phyloP scores from a whole-genome alignment of 2,329 filamentous ascomycete species.

The Aspergillus sp. region DNA sequence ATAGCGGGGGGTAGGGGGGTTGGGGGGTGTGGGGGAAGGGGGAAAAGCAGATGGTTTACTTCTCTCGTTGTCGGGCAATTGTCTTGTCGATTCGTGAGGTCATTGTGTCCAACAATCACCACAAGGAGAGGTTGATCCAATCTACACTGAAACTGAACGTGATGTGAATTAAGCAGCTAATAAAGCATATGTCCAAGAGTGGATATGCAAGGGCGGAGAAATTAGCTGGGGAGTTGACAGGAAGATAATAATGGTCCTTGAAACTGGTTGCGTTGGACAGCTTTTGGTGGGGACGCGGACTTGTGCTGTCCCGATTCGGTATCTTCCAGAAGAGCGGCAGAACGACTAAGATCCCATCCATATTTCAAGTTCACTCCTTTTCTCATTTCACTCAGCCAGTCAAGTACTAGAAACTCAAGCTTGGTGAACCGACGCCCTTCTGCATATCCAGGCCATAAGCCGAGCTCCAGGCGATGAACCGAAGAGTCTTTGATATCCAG shows the following conservation, averaged over 20 bases:
- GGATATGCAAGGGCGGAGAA: background rate
- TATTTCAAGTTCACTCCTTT: background rate
- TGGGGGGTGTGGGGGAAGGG: too few relatives aligned
- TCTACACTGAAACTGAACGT: background rate
- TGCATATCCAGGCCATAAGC: background rate
- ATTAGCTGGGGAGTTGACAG: background rate
- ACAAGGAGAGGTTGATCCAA: background rate
- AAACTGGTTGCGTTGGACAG: constrained; percentile 15
- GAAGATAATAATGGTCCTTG: constrained; percentile 2
- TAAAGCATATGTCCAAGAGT: background rate
- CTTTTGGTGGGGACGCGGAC: constrained; percentile 24
- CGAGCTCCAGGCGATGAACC: constrained; percentile 35
- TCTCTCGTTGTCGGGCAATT: constrained; percentile 76
- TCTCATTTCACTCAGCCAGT: constrained; percentile 1
- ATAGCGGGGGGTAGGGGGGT: background rate
- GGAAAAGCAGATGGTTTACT: constrained; percentile 52
- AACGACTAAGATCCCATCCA: constrained; percentile 8
- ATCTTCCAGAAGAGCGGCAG: constrained; percentile 17
- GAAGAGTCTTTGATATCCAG: constrained; percentile 64
- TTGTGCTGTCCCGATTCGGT: constrained; percentile 7
- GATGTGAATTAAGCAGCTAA: background rate
- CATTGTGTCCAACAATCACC: constrained; percentile 32
- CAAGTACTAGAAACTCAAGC: background rate
- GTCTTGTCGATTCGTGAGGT: constrained; percentile 67
- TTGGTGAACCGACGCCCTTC: background rate